Evolutionary conservation across 495 filamentous ascomycete genomes (phyloP), one percentile per base, ranked within the genome.

Genomic region (Penicillium antarcticum): DNA sequence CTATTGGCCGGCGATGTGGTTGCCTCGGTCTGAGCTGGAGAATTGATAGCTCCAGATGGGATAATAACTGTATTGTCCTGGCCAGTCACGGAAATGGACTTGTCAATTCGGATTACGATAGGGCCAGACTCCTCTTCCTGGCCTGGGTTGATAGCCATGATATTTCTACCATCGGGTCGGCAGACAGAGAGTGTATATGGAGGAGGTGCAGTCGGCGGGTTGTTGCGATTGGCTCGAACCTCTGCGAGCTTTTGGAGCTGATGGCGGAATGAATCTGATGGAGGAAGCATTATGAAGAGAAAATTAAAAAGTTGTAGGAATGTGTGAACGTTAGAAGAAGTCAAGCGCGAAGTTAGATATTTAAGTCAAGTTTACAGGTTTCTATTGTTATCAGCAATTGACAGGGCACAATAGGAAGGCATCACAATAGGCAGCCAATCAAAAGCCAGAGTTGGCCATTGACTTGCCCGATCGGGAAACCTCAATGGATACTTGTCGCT

Each of bases 31-130:
- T 12, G 41, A 6, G 17, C 52, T 19, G 52, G 31, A 41, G 31
- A 8, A 24, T 17, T 5, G 3, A 13, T 2, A 14, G 58, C 42
- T 33, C 48, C 33, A 12, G 55, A 59, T 6, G 71, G 45, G 17
- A 76, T 42, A 17, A 55, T 35, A 29, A 75, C 45, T 5, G 45
- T 61, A 55, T 71, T 77, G 14, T 45, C 54, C 36, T 70, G 55
- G 10, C 74, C 72, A 5, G 45, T 43, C 10, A 76, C 51, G 29
- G 43, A 55, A 55, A 75, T 73, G 7, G 69, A 68, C 13, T 59
- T 52, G 45, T 74, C 66, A 41, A 77, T 65, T 31, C 57, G 48
- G 42, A 76, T 73, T 11, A 52, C 63, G 29, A 67, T 54, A 1
- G 57, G 53, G 1, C 33, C 24, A 26, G 34, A 37, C n/a, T 23